Conservation (phyloP, 768 basidiomycete species). For the Tylopilus felleus region DNA sequence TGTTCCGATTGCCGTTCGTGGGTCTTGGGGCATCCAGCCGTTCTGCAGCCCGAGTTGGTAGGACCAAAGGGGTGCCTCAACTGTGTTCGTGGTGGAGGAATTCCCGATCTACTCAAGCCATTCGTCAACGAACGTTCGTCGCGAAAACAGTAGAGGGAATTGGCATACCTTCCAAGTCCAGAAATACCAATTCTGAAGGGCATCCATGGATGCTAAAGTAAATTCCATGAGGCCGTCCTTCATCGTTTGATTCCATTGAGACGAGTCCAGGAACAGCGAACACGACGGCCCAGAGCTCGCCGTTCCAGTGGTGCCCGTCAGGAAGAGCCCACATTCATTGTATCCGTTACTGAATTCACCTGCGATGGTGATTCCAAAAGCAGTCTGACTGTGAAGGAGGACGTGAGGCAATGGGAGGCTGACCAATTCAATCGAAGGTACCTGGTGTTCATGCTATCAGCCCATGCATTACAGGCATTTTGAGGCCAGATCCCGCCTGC, state of each 20-base stretch:
- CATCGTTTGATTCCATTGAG: constrained; percentile 48
- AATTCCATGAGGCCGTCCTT: constrained; percentile 53
- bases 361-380: constrained; percentile 68
- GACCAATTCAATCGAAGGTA: constrained; percentile 16
- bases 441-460: constrained; percentile 45
- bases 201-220: constrained; percentile 60
- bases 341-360: constrained; percentile 75
- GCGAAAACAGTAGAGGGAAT: background rate
- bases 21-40: constrained; percentile 79
- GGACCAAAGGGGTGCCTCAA: constrained; percentile 62
- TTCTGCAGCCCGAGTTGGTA: constrained; percentile 66
- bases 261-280: constrained; percentile 46
- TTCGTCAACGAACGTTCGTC: background rate
- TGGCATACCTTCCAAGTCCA: constrained; percentile 70
- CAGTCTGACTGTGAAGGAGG: constrained; percentile 34
- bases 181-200: constrained; percentile 66
- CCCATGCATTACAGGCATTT: constrained; percentile 60
- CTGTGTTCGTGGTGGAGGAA: constrained; percentile 45
- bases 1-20: constrained; percentile 58
- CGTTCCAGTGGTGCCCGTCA: constrained; percentile 33
- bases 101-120: constrained; percentile 47
- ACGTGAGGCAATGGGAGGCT: background rate
- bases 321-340: constrained; percentile 62
- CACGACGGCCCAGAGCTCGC: constrained; percentile 33
- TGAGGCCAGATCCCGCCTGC: constrained; percentile 46